phyloP scores from a whole-genome alignment of 192 early-diverging fungal genomes.

The Cetraspora pellucida region DNA sequence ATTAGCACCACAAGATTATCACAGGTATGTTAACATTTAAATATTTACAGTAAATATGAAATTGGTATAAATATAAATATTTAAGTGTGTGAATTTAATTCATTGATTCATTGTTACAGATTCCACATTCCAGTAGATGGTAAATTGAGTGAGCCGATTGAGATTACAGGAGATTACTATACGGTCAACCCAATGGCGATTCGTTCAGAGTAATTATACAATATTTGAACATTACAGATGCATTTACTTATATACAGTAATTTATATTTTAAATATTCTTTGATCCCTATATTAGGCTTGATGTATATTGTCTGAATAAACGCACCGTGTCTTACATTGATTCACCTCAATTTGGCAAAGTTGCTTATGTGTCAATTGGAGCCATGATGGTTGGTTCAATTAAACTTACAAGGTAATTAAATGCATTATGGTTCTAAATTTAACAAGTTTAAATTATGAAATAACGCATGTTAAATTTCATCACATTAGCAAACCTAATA shows the following conservation, averaged over 20 bases:
- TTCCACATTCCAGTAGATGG: slow-evolving; percentile 79
- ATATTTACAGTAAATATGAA: background rate
- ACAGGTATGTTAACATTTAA: slow-evolving; percentile 47
- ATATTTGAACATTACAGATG: background rate
- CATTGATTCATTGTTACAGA: slow-evolving; percentile 30
- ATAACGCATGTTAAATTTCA: background rate
- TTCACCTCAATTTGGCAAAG: slow-evolving; percentile 65
- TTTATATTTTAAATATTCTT: background rate
- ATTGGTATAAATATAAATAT: background rate
- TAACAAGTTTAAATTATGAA: too few relatives aligned
- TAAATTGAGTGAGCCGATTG: slow-evolving; percentile 51
- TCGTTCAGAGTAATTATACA: slow-evolving; percentile 44
- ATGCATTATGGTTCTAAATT: too few relatives aligned
- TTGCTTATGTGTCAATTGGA: slow-evolving; percentile 72
- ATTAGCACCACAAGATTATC: slow-evolving; percentile 85
- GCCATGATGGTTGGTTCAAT: slow-evolving; percentile 89
- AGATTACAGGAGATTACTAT: slow-evolving; percentile 70
- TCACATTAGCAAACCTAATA: slow-evolving; percentile 32
- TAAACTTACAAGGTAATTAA: slow-evolving; percentile 53
- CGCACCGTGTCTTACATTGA: slow-evolving; percentile 67
- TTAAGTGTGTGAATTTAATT: background rate
- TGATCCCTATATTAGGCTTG: slow-evolving; percentile 44
- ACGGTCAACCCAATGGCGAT: slow-evolving; percentile 88
- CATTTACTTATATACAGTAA: slow-evolving; percentile 4
- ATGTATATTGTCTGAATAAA: slow-evolving; percentile 83